A percentile compares a stretch with the other conserved stretches of the same genome.
phyloP scores from a whole-genome alignment of 2,329 filamentous ascomycete species.

The Neoarthrinium moseri region DNA sequence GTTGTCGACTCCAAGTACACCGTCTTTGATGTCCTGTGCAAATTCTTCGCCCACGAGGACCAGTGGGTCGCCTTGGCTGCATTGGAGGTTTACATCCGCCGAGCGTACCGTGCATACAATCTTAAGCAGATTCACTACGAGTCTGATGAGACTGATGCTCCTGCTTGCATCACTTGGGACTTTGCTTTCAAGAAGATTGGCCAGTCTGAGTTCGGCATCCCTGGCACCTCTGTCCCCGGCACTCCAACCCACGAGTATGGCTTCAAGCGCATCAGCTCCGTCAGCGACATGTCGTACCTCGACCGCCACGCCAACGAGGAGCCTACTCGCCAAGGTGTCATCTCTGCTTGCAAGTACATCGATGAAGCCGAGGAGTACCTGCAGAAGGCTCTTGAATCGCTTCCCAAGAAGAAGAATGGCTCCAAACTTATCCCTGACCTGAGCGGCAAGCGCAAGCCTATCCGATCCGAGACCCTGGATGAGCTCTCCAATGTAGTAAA shows the following conservation, averaged over 20 bases:
- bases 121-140: conserved; percentile 88
- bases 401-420: conserved; percentile 63
- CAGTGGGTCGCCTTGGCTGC: conserved; percentile 92
- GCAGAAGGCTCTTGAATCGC: conserved; percentile 77
- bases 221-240: conserved; percentile 79
- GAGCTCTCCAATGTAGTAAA: conserved; percentile 92
- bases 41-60: conserved; percentile 93
- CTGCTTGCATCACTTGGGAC: conserved; percentile 89
- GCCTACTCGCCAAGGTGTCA: conserved; percentile 85
- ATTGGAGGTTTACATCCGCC: conserved; percentile 92
- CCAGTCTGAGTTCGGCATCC: conserved; percentile 83
- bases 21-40: conserved; percentile 91
- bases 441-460: conserved; percentile 66
- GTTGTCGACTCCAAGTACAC: conserved; percentile 99
- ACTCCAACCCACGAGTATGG: conserved; percentile 63
- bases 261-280: conserved; percentile 86
- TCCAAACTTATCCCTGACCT: conserved; percentile 70
- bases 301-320: conserved; percentile 71
- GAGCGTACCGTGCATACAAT: conserved; percentile 94
- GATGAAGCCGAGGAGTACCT: conserved; percentile 92
- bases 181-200: conserved; percentile 93
- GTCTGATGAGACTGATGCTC: conserved; percentile 64
- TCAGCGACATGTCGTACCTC: conserved; percentile 94
- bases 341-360: conserved; percentile 88
- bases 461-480: conserved; percentile 59